Conservation (phyloP, 2,329 filamentous ascomycete genomes). For the Diaporthe ilicicola region DNA sequence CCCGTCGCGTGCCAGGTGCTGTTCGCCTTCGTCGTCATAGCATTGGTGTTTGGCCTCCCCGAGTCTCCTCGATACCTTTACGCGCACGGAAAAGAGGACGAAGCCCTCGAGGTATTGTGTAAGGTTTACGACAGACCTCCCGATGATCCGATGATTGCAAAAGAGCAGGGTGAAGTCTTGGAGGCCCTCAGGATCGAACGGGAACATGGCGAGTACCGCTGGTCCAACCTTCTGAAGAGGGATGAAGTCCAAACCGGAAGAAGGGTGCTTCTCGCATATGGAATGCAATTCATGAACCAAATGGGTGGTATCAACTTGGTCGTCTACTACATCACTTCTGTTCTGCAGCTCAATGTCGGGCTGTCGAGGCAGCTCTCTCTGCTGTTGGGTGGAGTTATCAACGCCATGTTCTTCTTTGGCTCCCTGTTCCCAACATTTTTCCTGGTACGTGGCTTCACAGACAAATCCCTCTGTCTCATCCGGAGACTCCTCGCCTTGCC, state of each 20-base stretch:
- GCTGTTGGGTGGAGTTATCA: constrained; percentile 47
- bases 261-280: constrained; percentile 55
- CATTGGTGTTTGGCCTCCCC: constrained; percentile 40
- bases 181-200: constrained; percentile 35
- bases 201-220: constrained; percentile 44
- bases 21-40: constrained; percentile 40
- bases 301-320: constrained; percentile 56
- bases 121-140: constrained; percentile 50
- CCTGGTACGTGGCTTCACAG: not conserved
- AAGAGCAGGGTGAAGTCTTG: constrained; percentile 52
- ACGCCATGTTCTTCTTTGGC: constrained; percentile 50
- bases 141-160: constrained; percentile 47
- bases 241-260: constrained; percentile 52
- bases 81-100: constrained; percentile 39
- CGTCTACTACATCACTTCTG: constrained; percentile 47
- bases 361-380: constrained; percentile 41
- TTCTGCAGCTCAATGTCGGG: constrained; percentile 46
- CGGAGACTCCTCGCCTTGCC: not conserved
- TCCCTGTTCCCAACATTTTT: constrained; percentile 35
- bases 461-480: not conserved
- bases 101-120: constrained; percentile 43
- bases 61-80: constrained; percentile 42
- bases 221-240: constrained; percentile 51
- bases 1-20: constrained; percentile 45
- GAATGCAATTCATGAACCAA: constrained; percentile 60